Conservation (phyloP, 2,329 filamentous ascomycete genomes). For the Zopfia rhizophila region DNA sequence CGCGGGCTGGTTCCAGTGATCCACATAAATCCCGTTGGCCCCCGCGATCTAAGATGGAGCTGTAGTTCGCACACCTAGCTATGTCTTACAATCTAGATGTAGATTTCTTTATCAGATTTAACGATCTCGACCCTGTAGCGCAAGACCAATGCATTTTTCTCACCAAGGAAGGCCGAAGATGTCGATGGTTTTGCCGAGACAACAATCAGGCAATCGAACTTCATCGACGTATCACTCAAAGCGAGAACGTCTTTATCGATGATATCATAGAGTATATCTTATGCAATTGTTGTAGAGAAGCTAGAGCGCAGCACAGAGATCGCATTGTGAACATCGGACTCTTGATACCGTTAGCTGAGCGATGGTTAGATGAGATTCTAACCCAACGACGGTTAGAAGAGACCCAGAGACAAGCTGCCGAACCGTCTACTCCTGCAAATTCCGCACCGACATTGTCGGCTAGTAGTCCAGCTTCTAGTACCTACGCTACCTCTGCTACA, state of each 20-base stretch:
- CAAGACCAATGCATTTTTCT: conserved; percentile 15
- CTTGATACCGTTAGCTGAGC: conserved; percentile 16
- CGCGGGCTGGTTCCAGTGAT: too few species aligned
- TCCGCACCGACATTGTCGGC: background rate
- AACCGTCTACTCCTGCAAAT: too few species aligned
- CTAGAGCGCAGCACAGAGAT: conserved; percentile 11
- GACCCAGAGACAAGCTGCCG: background rate
- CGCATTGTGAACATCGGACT: conserved; percentile 8
- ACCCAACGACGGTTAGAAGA: conserved; percentile 1
- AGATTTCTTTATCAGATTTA: conserved; percentile 13
- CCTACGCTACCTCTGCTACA: conserved; percentile 5
- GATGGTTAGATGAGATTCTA: conserved; percentile 16
- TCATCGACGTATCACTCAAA: conserved; percentile 9
- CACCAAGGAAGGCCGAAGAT: conserved; percentile 9
- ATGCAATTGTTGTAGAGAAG: conserved; percentile 14
- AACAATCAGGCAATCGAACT: conserved; percentile 9
- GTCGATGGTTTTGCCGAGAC: conserved; percentile 11
- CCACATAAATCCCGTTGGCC: too few species aligned
- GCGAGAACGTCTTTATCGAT: conserved; percentile 6
- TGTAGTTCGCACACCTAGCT: too few species aligned
- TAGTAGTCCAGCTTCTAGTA: background rate
- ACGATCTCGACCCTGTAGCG: conserved; percentile 12
- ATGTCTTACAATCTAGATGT: conserved; percentile 11
- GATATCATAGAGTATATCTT: conserved; percentile 14
- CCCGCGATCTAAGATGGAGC: too few species aligned